Base-by-base conservation (phyloP, 345 rosid species). In the Draba incana region DNA sequence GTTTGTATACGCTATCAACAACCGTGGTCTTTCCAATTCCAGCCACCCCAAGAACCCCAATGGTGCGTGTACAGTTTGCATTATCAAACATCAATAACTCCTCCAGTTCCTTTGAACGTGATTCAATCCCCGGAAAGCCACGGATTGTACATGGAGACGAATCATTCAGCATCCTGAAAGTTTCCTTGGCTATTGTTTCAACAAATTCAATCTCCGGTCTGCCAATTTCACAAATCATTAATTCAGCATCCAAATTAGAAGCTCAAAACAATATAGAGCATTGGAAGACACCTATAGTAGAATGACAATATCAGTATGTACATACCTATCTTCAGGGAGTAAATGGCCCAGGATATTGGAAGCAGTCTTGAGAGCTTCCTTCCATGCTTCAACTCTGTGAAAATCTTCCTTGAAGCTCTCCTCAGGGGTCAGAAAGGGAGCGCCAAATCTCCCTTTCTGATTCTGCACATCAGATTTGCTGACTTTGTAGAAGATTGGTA, bases 401-500 rank as follows among this genome's bases (percentile, higher is more conserved):
- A 0, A 54, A 50, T 0, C 15, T 42, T 47, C 67, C 3, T 33
- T 35, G 27, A 66, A 58, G 24, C 43, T 43, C 62, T 42, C 67
- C 10, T n/a, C 3, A 0, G 77, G 77, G 30, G 1, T 73, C 15
- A 0, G n/a, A 5, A 80, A 76, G 0, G 70, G 58, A 42, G 67
- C 15, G 35, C 2, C 33, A 3, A 59, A 80, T 35, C 12, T 72
- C 30, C 78, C 80, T 4, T 2, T 39, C 48, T 72, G 80, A 31
- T 65, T 64, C 30, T 44, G 60, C 1, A 64, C 80, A 16, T 68
- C 80, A 31, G 50, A 70, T 25, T 74, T 77, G 5, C 8, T 59
- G 30, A 78, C 76, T 31, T 50, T 27, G 69, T 75, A 70, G 62
- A 78, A 78, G 68, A 79, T 10, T 0, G 80, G 82, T 43, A 79